A percentile compares a stretch with the other conserved stretches of the same genome.
Evolutionary conservation across 139 green algal species (phyloP).

Genomic region (Ettlia oleoabundans): DNA sequence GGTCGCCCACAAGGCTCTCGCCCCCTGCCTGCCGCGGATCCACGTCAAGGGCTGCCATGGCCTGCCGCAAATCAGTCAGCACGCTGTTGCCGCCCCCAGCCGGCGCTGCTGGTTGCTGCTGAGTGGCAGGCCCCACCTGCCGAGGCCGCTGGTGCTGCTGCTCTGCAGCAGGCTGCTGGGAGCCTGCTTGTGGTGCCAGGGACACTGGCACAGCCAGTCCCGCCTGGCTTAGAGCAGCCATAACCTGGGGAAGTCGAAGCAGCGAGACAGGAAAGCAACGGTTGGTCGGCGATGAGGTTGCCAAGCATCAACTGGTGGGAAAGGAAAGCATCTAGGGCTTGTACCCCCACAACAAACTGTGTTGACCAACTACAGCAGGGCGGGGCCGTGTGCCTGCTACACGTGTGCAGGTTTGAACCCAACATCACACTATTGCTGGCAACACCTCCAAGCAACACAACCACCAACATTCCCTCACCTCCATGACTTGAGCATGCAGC

Average conservation of each 20-base stretch:
- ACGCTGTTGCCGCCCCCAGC: neutral
- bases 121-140: neutral
- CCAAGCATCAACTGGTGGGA: too few species aligned
- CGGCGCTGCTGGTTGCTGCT: neutral
- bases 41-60: constrained; percentile 5
- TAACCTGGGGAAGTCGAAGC: constrained; percentile 1
- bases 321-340: too few species aligned
- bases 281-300: too few species aligned
- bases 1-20: neutral
- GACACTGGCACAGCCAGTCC: neutral
- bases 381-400: too few species aligned
- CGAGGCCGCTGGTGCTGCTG: neutral
- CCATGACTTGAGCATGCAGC: constrained; percentile 19
- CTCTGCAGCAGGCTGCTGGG: neutral
- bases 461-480: neutral
- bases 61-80: neutral
- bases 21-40: neutral
- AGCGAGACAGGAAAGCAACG: too few species aligned
- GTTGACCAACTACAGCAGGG: too few species aligned
- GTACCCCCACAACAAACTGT: too few species aligned
- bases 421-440: too few species aligned
- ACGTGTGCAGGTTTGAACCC: too few species aligned
- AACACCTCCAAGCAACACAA: neutral
- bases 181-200: too few species aligned
- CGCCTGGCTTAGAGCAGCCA: neutral